Conservation (phyloP, 2,329 filamentous ascomycete species). For the Ophiostoma sp. region DNA sequence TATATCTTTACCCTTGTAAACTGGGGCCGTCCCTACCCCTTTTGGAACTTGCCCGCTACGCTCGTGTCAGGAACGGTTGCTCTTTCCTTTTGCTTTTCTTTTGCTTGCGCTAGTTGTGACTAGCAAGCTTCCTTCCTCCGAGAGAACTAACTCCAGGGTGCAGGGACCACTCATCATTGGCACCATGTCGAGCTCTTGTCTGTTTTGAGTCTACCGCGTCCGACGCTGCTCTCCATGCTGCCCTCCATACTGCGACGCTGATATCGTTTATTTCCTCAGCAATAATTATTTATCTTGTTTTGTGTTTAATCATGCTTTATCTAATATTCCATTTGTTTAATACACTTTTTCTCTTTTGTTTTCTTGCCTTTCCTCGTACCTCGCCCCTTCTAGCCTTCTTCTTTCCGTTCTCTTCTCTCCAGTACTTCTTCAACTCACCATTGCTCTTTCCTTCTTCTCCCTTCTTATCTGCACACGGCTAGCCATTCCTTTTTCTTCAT, state of each 20-base stretch:
- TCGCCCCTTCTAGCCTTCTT: background rate
- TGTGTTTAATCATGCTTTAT: background rate
- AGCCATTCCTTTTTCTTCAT: slow-evolving; percentile 12
- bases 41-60: slow-evolving; percentile 2
- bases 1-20: background rate
- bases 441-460: background rate
- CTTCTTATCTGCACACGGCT: background rate
- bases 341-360: slow-evolving; percentile 1
- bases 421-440: background rate
- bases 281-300: background rate
- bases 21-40: slow-evolving; percentile 1
- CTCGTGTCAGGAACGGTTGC: slow-evolving; percentile 14
- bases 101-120: background rate
- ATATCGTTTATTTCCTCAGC: background rate
- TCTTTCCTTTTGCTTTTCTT: background rate
- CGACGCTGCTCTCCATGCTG: slow-evolving; percentile 3
- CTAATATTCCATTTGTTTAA: background rate
- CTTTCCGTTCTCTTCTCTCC: background rate
- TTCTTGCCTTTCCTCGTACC: background rate
- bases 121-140: background rate
- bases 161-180: slow-evolving; percentile 1
- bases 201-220: background rate
- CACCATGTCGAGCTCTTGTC: background rate
- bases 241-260: slow-evolving; percentile 10
- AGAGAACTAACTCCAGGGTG: background rate